Conservation (phyloP, 1,139 yeast genomes). For the Pichia sp. region DNA sequence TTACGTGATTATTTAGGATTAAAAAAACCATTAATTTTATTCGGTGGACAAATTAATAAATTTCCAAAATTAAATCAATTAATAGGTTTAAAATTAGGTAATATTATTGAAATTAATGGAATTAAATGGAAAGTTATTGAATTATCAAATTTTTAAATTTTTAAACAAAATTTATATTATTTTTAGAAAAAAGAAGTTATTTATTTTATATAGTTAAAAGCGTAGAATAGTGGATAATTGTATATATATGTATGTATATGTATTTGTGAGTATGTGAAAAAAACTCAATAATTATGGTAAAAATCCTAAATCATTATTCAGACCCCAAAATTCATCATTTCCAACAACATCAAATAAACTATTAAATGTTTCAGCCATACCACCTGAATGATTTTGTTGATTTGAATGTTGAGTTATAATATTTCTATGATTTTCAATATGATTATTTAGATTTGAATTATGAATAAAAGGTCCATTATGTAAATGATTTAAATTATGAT, state of each 20-base stretch:
- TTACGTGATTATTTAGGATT: conserved; percentile 16
- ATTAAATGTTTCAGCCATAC: conserved; percentile 17
- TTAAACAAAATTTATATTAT: no score
- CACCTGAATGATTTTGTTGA: conserved; percentile 1
- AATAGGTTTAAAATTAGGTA: conserved; percentile 12
- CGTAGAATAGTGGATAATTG: no score
- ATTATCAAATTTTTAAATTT: background rate
- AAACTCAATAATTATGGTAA: conserved; percentile 31
- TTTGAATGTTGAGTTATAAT: background rate
- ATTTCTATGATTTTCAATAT: background rate
- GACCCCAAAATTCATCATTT: conserved; percentile 38
- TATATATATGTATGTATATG: background rate
- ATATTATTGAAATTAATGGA: conserved; percentile 10
- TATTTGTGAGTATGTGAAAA: no score
- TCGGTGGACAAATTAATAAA: conserved; percentile 28
- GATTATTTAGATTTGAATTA: background rate
- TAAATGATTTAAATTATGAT: background rate
- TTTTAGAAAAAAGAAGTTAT: no score
- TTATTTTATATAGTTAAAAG: no score
- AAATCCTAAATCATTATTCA: conserved; percentile 40
- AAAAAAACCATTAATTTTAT: conserved; percentile 19
- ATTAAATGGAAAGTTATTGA: conserved; percentile 26
- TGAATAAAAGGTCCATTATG: no score
- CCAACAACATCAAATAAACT: conserved; percentile 12
- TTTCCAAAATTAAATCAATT: conserved; percentile 16